A percentile compares a stretch with the other conserved stretches of the same genome.
Evolutionary conservation across 306 rosid species (phyloP).

Genomic region (Arachis hypogaea): DNA sequence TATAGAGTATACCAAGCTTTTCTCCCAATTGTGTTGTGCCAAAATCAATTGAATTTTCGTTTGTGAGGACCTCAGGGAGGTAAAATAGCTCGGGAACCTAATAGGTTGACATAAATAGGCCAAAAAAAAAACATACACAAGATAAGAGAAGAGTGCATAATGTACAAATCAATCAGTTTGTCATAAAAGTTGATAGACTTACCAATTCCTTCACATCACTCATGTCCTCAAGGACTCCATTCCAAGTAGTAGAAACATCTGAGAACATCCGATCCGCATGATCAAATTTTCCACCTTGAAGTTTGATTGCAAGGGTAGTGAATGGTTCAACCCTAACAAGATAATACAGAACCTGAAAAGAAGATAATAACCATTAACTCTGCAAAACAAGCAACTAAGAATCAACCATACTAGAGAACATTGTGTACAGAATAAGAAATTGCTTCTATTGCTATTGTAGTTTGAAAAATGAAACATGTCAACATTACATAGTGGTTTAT

Average conservation of each 20-base stretch:
- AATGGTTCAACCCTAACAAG: slow-evolving; percentile 97
- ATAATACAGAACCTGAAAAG: slow-evolving; percentile 87
- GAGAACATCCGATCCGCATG: slow-evolving; percentile 99
- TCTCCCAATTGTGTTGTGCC: slow-evolving; percentile 93
- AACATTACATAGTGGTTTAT: slow-evolving; percentile 4
- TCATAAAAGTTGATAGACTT: slow-evolving; percentile 36
- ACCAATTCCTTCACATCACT: slow-evolving; percentile 99
- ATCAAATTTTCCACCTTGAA: slow-evolving; percentile 98
- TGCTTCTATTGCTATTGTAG: slow-evolving; percentile 11
- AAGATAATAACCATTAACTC: slow-evolving; percentile 35
- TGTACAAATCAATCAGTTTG: slow-evolving; percentile 23
- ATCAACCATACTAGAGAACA: slow-evolving; percentile 22
- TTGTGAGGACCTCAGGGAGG: slow-evolving; percentile 92
- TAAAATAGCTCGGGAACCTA: slow-evolving; percentile 98
- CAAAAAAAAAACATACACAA: slow-evolving; percentile 5
- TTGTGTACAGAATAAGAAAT: slow-evolving; percentile 14
- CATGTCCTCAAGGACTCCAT: slow-evolving; percentile 96
- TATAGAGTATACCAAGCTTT: slow-evolving; percentile 74
- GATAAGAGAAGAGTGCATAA: slow-evolving; percentile 1
- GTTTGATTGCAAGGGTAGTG: slow-evolving; percentile 90
- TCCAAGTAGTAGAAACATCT: slow-evolving; percentile 90
- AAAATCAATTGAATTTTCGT: slow-evolving; percentile 92
- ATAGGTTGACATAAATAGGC: slow-evolving; percentile 11
- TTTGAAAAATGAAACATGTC: slow-evolving; percentile 9
- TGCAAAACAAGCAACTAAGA: slow-evolving; percentile 28